Evolutionary conservation across 2,329 filamentous ascomycete genomes (phyloP).

Genomic region (Pseudocercospora musae): DNA sequence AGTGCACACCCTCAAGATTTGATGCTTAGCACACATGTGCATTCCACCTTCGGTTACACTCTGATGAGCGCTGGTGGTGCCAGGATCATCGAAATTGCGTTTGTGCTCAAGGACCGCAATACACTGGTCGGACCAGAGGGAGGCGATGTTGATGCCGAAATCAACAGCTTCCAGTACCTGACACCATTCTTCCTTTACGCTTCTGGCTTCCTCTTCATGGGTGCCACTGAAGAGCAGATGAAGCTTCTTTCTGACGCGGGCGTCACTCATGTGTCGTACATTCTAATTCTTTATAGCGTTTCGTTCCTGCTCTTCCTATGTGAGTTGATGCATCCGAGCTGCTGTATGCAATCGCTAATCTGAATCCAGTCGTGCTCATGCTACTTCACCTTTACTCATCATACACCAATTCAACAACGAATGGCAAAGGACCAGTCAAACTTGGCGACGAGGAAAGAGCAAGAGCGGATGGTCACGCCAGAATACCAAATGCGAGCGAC

Average conservation of each 20-base stretch:
- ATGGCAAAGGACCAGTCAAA: slow-evolving; percentile 36
- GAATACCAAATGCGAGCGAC: slow-evolving; percentile 42
- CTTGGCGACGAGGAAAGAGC: slow-evolving; percentile 30
- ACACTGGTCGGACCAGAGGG: slow-evolving; percentile 30
- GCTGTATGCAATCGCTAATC: background rate
- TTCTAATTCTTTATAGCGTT: slow-evolving; percentile 85
- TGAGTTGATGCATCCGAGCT: slow-evolving; percentile 40
- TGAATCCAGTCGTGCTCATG: slow-evolving; percentile 66
- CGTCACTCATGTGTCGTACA: slow-evolving; percentile 86
- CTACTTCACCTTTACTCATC: slow-evolving; percentile 81
- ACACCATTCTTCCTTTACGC: slow-evolving; percentile 67
- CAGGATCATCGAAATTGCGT: slow-evolving; percentile 86
- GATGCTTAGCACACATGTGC: slow-evolving; percentile 80
- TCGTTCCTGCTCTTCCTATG: slow-evolving; percentile 88
- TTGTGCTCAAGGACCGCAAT: slow-evolving; percentile 72
- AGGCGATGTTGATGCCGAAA: slow-evolving; percentile 35
- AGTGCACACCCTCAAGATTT: slow-evolving; percentile 82
- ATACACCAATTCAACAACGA: slow-evolving; percentile 44
- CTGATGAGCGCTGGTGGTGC: slow-evolving; percentile 84
- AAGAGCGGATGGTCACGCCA: slow-evolving; percentile 45
- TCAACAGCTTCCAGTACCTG: slow-evolving; percentile 51
- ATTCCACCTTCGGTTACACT: slow-evolving; percentile 88
- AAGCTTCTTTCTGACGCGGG: slow-evolving; percentile 65
- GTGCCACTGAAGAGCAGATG: slow-evolving; percentile 97
- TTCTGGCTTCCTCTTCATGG: slow-evolving; percentile 95